Evolutionary conservation across 768 basidiomycete genomes (phyloP).

Genomic region (Termitomyces bulborhizus): DNA sequence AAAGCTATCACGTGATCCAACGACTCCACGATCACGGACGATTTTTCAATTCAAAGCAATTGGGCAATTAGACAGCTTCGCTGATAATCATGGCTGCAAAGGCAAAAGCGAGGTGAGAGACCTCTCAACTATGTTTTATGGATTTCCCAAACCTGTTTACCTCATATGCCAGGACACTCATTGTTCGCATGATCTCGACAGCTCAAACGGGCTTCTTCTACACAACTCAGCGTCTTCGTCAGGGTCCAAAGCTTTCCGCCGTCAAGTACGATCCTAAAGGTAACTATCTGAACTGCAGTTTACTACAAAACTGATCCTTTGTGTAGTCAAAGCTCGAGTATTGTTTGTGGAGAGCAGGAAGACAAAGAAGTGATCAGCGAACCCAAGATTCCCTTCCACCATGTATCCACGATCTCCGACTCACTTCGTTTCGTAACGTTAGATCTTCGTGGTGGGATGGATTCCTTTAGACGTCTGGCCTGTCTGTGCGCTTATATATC

Average conservation of each 20-base stretch:
- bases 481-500: not conserved
- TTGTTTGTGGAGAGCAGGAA: constrained; percentile 78
- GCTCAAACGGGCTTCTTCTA: constrained; percentile 93
- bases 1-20: no score
- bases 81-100: constrained; percentile 49
- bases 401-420: not conserved
- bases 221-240: constrained; percentile 69
- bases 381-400: not conserved
- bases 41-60: not conserved
- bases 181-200: constrained; percentile 85
- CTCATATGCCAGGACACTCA: constrained; percentile 56
- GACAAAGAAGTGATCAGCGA: constrained; percentile 46
- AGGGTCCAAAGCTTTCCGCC: constrained; percentile 76
- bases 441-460: not conserved
- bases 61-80: not conserved
- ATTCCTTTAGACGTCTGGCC: not conserved
- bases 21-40: not conserved
- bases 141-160: not conserved
- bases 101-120: constrained; percentile 50
- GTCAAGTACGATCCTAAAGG: constrained; percentile 90
- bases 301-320: not conserved
- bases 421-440: not conserved
- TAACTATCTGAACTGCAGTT: constrained; percentile 22
- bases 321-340: constrained; percentile 60
- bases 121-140: not conserved